Conservation (phyloP, 2,329 filamentous ascomycete genomes). For the Camillea tinctor region DNA sequence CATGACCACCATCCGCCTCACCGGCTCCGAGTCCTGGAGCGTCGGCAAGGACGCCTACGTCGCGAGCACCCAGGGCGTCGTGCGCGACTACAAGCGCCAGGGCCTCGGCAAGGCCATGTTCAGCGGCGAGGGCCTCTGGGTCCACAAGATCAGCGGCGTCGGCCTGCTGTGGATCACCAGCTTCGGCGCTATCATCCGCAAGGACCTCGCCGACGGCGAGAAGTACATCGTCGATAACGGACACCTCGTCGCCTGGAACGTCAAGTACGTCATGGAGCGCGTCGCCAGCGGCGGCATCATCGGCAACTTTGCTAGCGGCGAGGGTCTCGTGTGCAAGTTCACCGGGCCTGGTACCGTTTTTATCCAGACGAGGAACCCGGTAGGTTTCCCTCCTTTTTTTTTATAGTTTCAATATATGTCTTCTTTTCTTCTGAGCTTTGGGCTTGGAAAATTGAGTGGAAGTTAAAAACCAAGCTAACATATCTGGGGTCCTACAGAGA, state of each 20-base stretch:
- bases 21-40: conserved; percentile 73
- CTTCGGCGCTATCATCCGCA: conserved; percentile 91
- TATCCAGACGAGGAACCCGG: conserved; percentile 86
- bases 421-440: conserved; percentile 1
- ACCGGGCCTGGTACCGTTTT: conserved; percentile 88
- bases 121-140: conserved; percentile 85
- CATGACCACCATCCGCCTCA: conserved; percentile 74
- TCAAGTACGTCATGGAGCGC: conserved; percentile 87
- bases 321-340: conserved; percentile 94
- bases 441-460: background rate
- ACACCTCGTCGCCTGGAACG: conserved; percentile 95
- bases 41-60: conserved; percentile 86
- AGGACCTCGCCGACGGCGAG: conserved; percentile 75
- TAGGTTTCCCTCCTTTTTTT: conserved; percentile 35
- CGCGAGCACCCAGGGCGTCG: conserved; percentile 79
- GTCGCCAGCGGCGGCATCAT: conserved; percentile 89
- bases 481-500: conserved; percentile 36
- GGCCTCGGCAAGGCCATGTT: conserved; percentile 88
- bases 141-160: conserved; percentile 79
- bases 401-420: background rate
- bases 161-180: conserved; percentile 88
- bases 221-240: conserved; percentile 92
- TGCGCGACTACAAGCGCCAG: conserved; percentile 86
- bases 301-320: conserved; percentile 76
- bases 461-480: conserved; percentile 7